Base-by-base conservation (phyloP, 1,139 yeast genomes). In the Starmera stellimalicola region DNA sequence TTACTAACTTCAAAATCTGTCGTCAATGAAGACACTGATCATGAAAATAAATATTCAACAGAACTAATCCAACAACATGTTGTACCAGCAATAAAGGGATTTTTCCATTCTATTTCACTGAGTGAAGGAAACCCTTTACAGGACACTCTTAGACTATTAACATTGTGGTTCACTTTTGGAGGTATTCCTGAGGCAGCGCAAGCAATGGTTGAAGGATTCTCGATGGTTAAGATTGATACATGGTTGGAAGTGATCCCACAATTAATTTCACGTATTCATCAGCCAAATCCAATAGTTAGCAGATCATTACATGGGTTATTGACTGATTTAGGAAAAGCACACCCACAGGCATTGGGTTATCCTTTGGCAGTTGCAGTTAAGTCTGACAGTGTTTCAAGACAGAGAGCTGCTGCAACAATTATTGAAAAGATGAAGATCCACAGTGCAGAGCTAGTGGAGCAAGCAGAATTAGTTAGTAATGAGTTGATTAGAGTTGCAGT, bases 231-330 rank as follows among this genome's bases (percentile, higher is more conserved):
- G 44, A 76, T 88, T 36, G 97, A 88, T 48, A 84, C 84, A 6
- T 93, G 98, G 98, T 61, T 93, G 23, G 94, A 87, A 50, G 97
- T 93, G 17, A 70, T 91, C 20, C 97, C 99, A 0, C 99, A 93
- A 57, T 66, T 93, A 48, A 91, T 93, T 44, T 87, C 98, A 0
- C 82, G 96, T 40, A 91, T 93, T 44, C 97, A 93, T 53, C 98
- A 91, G 52, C 95, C 95, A 1, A 82, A 91, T 50, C 84, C 82
- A 33, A 70, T 74, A 17, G 95, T 93, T 15, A 78, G 94, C 44
- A 68, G 79, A 33, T 74, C 95, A 0, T 66, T 93, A 37, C 75
- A 85, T 48, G 84, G 88, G 0, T 62, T 93, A 26, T 64, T 93
- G 42, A 73, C 95, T 3, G 95, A 87, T 47, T 64, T 93, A 23